Evolutionary conservation across 306 rosid species (phyloP), one percentile per base, ranked within the genome.

Genomic region (Dryas drummondii): DNA sequence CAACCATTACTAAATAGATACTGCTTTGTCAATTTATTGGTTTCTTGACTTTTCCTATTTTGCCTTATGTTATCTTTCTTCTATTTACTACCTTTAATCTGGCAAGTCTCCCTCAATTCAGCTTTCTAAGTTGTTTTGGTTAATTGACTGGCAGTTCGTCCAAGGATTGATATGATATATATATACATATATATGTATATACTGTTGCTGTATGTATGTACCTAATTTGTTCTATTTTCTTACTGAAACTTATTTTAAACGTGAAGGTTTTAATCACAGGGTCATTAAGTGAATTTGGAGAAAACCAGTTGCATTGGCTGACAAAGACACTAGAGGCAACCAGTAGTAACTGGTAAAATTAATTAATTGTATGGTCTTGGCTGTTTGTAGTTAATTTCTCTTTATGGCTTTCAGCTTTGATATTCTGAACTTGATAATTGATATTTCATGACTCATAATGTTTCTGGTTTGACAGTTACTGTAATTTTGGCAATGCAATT

Each of bases 291-390:
- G 81, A 80, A 37, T 66, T 56, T 53, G 81, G 77, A 63, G 71
- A 76, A 40, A 57, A 53, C 78, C 90, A 85, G 32, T 76, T 82
- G 66, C 40, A 62, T 60, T 87, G 87, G 91, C 76, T 87, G 71
- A 80, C 66, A 52, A 74, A 59, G 57, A 82, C 80, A 54, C 78
- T 89, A 65, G 82, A 86, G 82, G 40, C 19, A 32, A 82, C 79
- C 73, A 47, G 44, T 66, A 76, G 88, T 73, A 78, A 80, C 88
- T 89, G 91, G 94, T 89, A 87, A 82, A 49, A 16, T 44, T 74
- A 40, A 70, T 41, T 9, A 42, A 13, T 67, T 57, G 14, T 42
- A 7, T 65, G 5, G 7, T 50, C 7, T 64, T 70, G 59, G 17
- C 67, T 70, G 6, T 26, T 46, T 52, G 16, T 13, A 63, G 48